These are phyloP conservation scores for Sclerotinia glacialis DNA, from an alignment of 2,329 filamentous ascomycete genomes.

Conservation along the genomic window DNA sequence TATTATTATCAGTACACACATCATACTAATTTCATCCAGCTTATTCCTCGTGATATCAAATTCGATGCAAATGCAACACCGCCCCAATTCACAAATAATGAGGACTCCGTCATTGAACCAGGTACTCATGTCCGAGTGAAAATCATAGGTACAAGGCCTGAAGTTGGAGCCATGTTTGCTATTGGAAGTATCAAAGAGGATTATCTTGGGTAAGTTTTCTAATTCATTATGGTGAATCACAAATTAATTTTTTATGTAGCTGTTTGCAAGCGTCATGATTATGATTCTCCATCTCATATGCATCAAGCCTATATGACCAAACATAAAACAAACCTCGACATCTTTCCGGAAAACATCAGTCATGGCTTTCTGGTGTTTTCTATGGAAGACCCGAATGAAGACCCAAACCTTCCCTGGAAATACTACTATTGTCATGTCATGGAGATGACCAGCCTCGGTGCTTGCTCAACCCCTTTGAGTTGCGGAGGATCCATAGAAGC, in stretches of 20 bases:
- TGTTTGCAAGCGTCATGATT: conserved; percentile 35
- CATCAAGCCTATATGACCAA: background rate
- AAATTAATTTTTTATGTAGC: conserved; percentile 25
- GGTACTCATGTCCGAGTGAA: conserved; percentile 92
- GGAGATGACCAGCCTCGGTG: background rate
- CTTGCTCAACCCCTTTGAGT: background rate
- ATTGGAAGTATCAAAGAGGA: conserved; percentile 95
- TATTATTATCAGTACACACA: conserved; percentile 12
- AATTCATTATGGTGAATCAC: background rate
- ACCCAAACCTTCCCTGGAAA: background rate
- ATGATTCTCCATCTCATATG: conserved; percentile 22
- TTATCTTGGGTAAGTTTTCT: conserved; percentile 58
- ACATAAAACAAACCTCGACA: background rate
- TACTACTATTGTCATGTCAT: background rate
- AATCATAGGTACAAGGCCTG: conserved; percentile 88
- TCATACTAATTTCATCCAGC: conserved; percentile 48
- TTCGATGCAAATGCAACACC: conserved; percentile 95
- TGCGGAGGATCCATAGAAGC: background rate
- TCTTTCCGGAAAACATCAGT: background rate
- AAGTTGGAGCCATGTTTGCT: conserved; percentile 92
- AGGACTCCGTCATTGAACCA: conserved; percentile 89
- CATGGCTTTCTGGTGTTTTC: background rate
- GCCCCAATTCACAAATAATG: conserved; percentile 94
- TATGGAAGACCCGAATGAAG: background rate
- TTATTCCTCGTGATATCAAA: conserved; percentile 88